Evolutionary conservation across 2,329 filamentous ascomycete genomes (phyloP).

Genomic region (Thielaviopsis ethacetica): DNA sequence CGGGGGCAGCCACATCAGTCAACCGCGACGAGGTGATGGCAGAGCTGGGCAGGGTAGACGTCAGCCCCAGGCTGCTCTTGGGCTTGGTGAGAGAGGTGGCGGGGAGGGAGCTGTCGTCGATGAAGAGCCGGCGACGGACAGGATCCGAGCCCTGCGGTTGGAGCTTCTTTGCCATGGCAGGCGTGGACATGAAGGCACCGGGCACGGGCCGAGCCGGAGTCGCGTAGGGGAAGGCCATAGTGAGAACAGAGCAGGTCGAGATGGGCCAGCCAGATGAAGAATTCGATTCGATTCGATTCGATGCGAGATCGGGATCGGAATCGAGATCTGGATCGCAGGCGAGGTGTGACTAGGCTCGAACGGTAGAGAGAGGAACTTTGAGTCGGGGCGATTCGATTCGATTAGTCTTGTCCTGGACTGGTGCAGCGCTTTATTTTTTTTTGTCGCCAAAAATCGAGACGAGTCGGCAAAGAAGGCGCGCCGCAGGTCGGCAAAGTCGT

Average conservation of each 20-base stretch:
- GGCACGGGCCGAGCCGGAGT: slow-evolving; percentile 60
- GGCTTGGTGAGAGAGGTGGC: not conserved
- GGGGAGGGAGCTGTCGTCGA: slow-evolving; percentile 13
- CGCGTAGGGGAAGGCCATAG: slow-evolving; percentile 37
- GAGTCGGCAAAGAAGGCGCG: not conserved
- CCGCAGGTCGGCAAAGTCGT: not conserved
- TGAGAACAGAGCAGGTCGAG: not conserved
- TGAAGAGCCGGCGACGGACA: slow-evolving; percentile 36
- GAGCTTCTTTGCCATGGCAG: slow-evolving; percentile 35
- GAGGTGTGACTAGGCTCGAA: not conserved
- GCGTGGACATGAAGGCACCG: slow-evolving; percentile 62
- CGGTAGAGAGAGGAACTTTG: too few species aligned
- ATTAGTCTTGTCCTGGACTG: too few species aligned
- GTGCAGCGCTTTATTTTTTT: not conserved
- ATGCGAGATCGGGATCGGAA: not conserved
- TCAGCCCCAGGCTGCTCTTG: not conserved
- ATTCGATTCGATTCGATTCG: not conserved
- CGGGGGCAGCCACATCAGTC: slow-evolving; percentile 13
- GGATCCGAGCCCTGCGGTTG: slow-evolving; percentile 22
- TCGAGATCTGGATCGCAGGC: not conserved
- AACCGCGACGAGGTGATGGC: not conserved
- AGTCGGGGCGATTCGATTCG: too few species aligned
- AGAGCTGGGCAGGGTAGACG: not conserved
- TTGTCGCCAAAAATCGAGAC: not conserved
- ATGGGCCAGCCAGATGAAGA: not conserved